Conservation (phyloP, 2,329 filamentous ascomycete species). For the Fusarium begoniae region DNA sequence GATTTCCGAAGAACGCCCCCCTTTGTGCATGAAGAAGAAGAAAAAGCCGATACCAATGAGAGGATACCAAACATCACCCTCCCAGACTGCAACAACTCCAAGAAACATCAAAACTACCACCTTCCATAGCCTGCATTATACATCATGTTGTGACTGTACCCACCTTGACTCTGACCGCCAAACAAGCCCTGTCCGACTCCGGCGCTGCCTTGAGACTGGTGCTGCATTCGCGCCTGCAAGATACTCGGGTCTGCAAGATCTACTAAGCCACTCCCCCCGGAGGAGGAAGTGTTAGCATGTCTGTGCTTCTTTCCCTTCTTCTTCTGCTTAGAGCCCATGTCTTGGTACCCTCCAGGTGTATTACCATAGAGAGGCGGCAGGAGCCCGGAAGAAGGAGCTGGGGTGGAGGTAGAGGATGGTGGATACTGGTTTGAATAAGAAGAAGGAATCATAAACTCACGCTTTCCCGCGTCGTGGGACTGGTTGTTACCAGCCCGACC, state of each 20-base stretch:
- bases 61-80: conserved; percentile 38
- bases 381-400: conserved; percentile 89
- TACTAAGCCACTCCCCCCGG: conserved; percentile 98
- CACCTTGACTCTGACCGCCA: conserved; percentile 90
- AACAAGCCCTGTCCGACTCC: conserved; percentile 90
- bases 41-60: conserved; percentile 34
- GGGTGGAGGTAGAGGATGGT: conserved; percentile 81
- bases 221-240: conserved; percentile 96
- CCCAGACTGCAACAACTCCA: conserved; percentile 27
- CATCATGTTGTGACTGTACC: conserved; percentile 89
- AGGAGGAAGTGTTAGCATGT: conserved; percentile 99
- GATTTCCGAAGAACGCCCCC: conserved; percentile 45
- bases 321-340: conserved; percentile 96
- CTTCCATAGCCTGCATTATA: conserved; percentile 77
- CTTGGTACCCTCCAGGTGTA: conserved; percentile 87
- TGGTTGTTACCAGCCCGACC: conserved; percentile 74
- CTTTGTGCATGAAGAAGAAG: conserved; percentile 32
- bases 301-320: conserved; percentile 99
- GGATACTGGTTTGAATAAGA: conserved; percentile 89
- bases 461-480: conserved; percentile 88
- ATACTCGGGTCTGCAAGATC: conserved; percentile 99
- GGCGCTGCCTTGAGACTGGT: conserved; percentile 82
- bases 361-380: conserved; percentile 91
- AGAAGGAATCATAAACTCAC: conserved; percentile 97
- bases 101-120: conserved; percentile 61